These are phyloP conservation scores for Funneliformis caledonium DNA, from an alignment of 371 early-diverging fungal species.

Conservation along the genomic window DNA sequence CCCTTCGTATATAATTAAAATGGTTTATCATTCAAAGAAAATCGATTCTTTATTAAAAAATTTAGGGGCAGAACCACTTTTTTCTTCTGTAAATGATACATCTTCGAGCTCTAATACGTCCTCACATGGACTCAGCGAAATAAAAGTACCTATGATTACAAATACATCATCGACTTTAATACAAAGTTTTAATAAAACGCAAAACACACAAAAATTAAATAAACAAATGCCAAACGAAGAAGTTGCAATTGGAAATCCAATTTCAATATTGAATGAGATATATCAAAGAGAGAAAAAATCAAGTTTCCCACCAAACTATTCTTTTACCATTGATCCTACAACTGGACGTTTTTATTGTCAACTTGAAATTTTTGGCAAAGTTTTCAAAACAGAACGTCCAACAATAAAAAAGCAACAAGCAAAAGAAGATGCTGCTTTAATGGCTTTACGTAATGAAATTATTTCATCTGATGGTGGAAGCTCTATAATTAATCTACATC, in stretches of 20 bases:
- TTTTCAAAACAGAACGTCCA: background rate
- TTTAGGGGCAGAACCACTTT: constrained; percentile 25
- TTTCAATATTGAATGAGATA: constrained; percentile 27
- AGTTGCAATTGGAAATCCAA: constrained; percentile 2
- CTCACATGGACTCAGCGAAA: background rate
- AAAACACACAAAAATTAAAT: no score
- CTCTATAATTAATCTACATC: background rate
- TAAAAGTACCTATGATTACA: background rate
- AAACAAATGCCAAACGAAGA: background rate
- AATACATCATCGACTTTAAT: no score
- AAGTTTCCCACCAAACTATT: constrained; percentile 1
- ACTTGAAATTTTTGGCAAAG: constrained; percentile 32
- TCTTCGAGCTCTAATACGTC: background rate
- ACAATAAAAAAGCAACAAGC: constrained; percentile 27
- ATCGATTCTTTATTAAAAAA: constrained; percentile 4
- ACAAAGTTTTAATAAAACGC: no score
- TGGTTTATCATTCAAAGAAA: no score
- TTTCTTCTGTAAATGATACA: background rate
- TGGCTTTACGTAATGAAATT: constrained; percentile 2
- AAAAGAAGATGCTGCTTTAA: constrained; percentile 33
- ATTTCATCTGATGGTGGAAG: background rate
- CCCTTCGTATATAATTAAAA: no score
- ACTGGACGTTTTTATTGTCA: constrained; percentile 10
- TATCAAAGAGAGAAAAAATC: constrained; percentile 16
- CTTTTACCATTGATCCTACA: background rate